phyloP scores from a whole-genome alignment of 495 filamentous ascomycete species.

The Talaromyces borbonicus region DNA sequence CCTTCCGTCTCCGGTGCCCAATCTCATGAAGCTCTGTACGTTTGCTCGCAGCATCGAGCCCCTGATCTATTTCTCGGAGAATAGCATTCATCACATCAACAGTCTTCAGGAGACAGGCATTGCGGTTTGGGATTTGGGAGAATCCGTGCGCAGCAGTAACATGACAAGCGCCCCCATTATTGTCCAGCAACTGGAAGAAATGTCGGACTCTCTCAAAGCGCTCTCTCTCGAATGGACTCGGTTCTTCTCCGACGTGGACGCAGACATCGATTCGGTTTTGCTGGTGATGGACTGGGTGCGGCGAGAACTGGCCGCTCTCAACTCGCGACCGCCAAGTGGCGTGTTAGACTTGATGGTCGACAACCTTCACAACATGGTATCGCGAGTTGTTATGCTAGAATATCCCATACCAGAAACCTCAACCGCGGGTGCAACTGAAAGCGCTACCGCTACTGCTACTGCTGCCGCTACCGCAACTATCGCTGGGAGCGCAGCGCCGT shows the following conservation, averaged over 20 bases:
- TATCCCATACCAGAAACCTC: conserved; percentile 10
- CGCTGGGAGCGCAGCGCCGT: no score
- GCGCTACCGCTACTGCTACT: no score
- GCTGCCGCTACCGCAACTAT: no score
- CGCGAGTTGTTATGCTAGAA: conserved; percentile 59
- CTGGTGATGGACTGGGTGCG: conserved; percentile 93
- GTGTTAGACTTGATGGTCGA: conserved; percentile 58
- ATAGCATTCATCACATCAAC: conserved; percentile 71
- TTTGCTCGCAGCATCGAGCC: conserved; percentile 86
- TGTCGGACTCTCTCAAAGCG: conserved; percentile 72
- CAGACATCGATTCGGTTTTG: conserved; percentile 82
- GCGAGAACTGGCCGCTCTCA: conserved; percentile 59
- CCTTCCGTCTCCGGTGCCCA: conserved; percentile 58
- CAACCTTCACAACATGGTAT: conserved; percentile 71
- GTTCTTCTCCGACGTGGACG: conserved; percentile 87
- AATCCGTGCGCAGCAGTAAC: conserved; percentile 77
- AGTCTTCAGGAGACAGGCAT: conserved; percentile 82
- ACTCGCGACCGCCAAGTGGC: conserved; percentile 40
- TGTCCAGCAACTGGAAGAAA: conserved; percentile 68
- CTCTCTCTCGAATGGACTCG: conserved; percentile 71
- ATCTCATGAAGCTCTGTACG: conserved; percentile 80
- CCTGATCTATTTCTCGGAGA: conserved; percentile 83
- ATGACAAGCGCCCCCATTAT: conserved; percentile 83
- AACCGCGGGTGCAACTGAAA: conserved; percentile 24
- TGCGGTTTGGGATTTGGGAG: conserved; percentile 85